Conservation (phyloP, 768 basidiomycete genomes). For the Suillus subalutaceus region DNA sequence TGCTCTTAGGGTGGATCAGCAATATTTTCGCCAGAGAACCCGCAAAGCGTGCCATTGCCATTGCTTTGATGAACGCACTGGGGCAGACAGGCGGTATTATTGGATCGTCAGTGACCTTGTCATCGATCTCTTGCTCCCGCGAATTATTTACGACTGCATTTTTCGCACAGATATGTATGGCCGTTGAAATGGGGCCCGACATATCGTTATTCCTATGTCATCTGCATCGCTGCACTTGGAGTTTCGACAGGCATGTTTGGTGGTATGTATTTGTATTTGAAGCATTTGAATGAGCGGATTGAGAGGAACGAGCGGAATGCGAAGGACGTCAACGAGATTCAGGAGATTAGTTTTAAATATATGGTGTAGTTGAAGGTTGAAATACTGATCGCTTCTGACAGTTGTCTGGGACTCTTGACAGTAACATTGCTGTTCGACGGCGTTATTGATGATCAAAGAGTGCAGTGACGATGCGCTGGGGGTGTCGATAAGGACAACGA, state of each 20-base stretch:
- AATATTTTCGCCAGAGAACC: background rate
- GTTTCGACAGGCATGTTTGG: background rate
- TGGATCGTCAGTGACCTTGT: background rate
- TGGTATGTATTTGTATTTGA: background rate
- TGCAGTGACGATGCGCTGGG: too few relatives aligned
- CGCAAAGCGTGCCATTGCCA: background rate
- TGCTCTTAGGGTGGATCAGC: background rate
- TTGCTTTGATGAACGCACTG: background rate
- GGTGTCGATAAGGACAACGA: too few relatives aligned
- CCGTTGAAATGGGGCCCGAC: background rate
- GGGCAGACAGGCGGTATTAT: background rate
- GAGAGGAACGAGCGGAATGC: background rate
- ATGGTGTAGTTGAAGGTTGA: background rate
- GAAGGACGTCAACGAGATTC: background rate
- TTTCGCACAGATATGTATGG: background rate
- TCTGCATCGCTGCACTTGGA: background rate
- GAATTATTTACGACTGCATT: background rate
- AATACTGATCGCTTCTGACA: background rate
- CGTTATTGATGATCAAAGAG: too few relatives aligned
- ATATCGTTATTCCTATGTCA: background rate
- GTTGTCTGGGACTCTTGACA: too few relatives aligned
- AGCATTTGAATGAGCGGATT: background rate
- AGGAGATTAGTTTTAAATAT: background rate
- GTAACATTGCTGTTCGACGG: too few relatives aligned
- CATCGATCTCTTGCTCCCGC: background rate